Evolutionary conservation across 208 protist species (phyloP), one percentile per base, ranked within the genome.

Genomic region (Wallacemonas sp.): DNA sequence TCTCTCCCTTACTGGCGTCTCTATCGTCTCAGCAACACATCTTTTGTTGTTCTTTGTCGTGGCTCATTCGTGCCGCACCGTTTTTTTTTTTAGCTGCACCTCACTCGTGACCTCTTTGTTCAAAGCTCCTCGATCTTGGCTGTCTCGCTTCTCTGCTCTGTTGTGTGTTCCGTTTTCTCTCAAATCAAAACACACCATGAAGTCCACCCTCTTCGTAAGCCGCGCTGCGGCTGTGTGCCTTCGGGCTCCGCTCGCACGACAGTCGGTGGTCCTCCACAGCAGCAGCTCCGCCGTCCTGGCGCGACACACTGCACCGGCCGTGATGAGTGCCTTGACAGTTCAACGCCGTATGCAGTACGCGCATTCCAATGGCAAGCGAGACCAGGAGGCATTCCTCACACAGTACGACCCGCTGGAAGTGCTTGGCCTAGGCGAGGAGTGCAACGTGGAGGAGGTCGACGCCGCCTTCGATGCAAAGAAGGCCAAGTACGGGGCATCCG

Each of bases 381-480:
- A 84, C 15, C 88, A 94, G 61, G 88, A 94, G 71, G 84, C 88
- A 0, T 94, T 94, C 66, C 80, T 94, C 12, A 75, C 85, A 15
- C 88, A 94, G 73, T 94, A 74, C 44, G 80, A 94, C 28, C 88
- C 88, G 11, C 47, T 94, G 28, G 84, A 94, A 12, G 85, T 94
- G 33, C 76, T 94, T 1, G 82, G 72, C 2, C 70, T 94, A 19
- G 66, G 79, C 22, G 60, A 82, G 3, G 79, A 82, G 21, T 90
- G 88, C 81, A 82, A 62, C 19, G 66, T 91, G n/a, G 85, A 89
- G 51, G 80, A 94, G 12, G 89, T 94, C 49, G 83, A 94, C 41
- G 77, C 56, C 22, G 77, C 84, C 5, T 90, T 91, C 36, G 72
- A 83, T 42, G 64, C 41, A 30, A 70, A 73, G 71, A 85, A 78